phyloP scores from a whole-genome alignment of 805 yeast species.

The Clavispora fructus region DNA sequence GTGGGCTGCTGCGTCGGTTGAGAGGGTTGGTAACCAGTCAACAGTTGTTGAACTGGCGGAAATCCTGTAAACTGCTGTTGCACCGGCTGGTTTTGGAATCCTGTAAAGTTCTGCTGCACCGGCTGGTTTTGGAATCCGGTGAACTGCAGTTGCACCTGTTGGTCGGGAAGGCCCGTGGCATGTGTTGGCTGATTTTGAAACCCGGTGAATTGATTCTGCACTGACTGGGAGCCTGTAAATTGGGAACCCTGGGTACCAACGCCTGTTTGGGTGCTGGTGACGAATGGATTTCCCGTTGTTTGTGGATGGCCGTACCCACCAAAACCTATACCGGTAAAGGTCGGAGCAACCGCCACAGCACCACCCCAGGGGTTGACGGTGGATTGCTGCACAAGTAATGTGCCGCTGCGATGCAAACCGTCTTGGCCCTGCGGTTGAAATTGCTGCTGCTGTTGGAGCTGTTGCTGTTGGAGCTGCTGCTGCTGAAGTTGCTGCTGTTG shows the following conservation, averaged over 20 bases:
- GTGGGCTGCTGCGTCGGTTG: not conserved
- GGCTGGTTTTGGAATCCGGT: not conserved
- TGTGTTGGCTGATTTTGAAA: constrained; percentile 4
- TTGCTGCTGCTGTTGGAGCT: constrained; percentile 1
- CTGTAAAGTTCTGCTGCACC: not conserved
- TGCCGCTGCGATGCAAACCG: constrained; percentile 27
- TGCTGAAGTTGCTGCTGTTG: constrained; percentile 2
- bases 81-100: not conserved
- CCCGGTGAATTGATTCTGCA: constrained; percentile 20
- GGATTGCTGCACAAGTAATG: constrained; percentile 34
- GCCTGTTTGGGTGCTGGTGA: constrained; percentile 5
- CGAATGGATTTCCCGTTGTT: constrained; percentile 15
- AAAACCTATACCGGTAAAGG: constrained; percentile 55
- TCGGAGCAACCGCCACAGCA: constrained; percentile 11
- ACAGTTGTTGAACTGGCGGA: not conserved
- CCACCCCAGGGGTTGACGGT: constrained; percentile 38
- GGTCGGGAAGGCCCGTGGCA: not conserved
- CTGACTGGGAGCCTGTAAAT: not conserved
- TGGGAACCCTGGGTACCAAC: constrained; percentile 6
- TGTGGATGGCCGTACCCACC: constrained; percentile 42
- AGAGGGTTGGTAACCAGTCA: not conserved
- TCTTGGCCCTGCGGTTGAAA: not conserved
- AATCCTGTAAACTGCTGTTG: not conserved
- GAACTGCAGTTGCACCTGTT: not conserved
- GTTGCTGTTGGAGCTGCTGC: constrained; percentile 1